Conservation (phyloP, 2,329 filamentous ascomycete genomes). For the Fusarium sp. region DNA sequence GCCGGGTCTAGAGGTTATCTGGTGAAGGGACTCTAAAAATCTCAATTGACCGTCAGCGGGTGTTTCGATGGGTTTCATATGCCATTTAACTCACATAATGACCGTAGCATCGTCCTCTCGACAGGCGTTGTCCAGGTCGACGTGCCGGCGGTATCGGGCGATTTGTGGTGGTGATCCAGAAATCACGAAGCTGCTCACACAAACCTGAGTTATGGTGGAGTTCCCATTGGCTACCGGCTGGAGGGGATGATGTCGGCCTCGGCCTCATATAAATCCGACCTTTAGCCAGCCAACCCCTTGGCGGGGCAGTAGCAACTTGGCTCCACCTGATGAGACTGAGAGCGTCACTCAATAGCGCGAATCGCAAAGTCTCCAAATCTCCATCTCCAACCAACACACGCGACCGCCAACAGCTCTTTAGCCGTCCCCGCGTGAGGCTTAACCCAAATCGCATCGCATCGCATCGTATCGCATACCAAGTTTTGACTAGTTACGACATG, state of each 20-base stretch:
- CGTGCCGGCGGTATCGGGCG: slow-evolving; percentile 46
- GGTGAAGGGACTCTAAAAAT: slow-evolving; percentile 43
- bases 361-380: slow-evolving; percentile 42
- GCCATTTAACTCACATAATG: slow-evolving; percentile 48
- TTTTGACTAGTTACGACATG: slow-evolving; percentile 40
- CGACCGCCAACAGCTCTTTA: slow-evolving; percentile 19
- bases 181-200: slow-evolving; percentile 42
- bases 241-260: slow-evolving; percentile 17
- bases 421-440: neutral
- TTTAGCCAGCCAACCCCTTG: neutral
- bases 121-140: slow-evolving; percentile 39
- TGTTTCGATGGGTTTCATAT: slow-evolving; percentile 13
- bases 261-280: slow-evolving; percentile 36
- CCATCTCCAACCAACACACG: slow-evolving; percentile 25
- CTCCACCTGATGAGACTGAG: slow-evolving; percentile 19
- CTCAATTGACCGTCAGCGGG: slow-evolving; percentile 47
- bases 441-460: neutral
- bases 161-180: slow-evolving; percentile 47
- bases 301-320: slow-evolving; percentile 19
- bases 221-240: slow-evolving; percentile 43
- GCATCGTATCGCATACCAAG: neutral
- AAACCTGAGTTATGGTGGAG: slow-evolving; percentile 38
- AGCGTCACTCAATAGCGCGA: slow-evolving; percentile 27
- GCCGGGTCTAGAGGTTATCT: slow-evolving; percentile 24
- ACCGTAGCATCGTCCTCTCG: slow-evolving; percentile 46